Evolutionary conservation across 2,329 filamentous ascomycete genomes (phyloP), one percentile per base, ranked within the genome.

Genomic region (Aspergillus fumigatiaffinis): DNA sequence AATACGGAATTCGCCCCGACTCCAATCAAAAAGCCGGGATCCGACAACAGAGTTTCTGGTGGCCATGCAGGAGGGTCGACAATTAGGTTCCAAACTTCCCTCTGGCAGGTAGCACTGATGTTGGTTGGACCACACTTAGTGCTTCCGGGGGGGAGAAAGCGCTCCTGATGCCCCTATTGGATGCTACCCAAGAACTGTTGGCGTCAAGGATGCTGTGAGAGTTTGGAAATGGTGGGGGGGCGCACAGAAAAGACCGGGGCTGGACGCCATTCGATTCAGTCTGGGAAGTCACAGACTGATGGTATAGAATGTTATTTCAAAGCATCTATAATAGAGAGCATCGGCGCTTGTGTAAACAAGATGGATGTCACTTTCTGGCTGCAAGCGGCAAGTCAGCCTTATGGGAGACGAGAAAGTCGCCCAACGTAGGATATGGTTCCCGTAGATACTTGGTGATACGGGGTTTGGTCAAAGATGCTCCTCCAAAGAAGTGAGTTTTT

Each of bases 101-200:
- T 44, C 41, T 44, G n/a, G 41, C n/a, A 44, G 41, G 41, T 20
- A 12, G 23, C 44, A 47, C 3, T 6, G 44, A 47, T 14, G 44
- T 14, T 47, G 44, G 44, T 17, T 47, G 44, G 44, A 47, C 44
- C 44, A 25, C 44, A 47, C 2, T 14, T 17, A 14, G 21, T 14
- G 4, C 25, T 47, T 23, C 52, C 52, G 59, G 53, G 44, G 23
- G 32, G 32, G 32, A n/a, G 23, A 38, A 51, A 50, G 35, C 48
- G 48, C 50, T 54, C 53, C 54, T 55, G 32, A 21, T 50, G 52
- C 41, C 53, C 60, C 60, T 50, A 66, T 66, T 66, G 63, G 62
- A 42, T 46, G 51, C 54, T 49, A 53, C 25, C 41, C 55, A 17
- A 53, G 55, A 29, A 52, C 38, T 58, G 54, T 58, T 62, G 61